phyloP scores from a whole-genome alignment of 495 filamentous ascomycete genomes.

The Aeminium ludgeri region DNA sequence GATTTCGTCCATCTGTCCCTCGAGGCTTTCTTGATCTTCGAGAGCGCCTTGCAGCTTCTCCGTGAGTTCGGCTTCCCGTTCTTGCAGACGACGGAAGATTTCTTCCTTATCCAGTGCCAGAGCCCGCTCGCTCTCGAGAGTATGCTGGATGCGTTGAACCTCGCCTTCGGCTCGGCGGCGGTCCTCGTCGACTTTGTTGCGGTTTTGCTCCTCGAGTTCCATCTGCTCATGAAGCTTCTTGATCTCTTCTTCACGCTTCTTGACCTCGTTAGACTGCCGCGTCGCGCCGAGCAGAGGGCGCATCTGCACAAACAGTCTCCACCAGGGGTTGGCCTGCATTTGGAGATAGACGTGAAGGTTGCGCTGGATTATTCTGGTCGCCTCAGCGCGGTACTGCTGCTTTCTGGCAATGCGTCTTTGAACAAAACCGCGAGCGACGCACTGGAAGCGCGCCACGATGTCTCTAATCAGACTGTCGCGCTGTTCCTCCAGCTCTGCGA shows the following conservation, averaged over 20 bases:
- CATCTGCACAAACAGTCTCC: constrained; percentile 89
- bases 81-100: constrained; percentile 87
- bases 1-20: constrained; percentile 80
- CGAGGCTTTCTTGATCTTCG: constrained; percentile 83
- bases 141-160: constrained; percentile 76
- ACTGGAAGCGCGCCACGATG: constrained; percentile 90
- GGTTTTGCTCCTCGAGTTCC: constrained; percentile 44
- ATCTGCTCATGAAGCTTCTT: constrained; percentile 68
- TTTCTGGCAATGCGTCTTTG: constrained; percentile 81
- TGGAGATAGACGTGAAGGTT: constrained; percentile 83
- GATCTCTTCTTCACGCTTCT: constrained; percentile 86
- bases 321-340: constrained; percentile 87
- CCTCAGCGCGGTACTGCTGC: constrained; percentile 81
- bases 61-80: constrained; percentile 69
- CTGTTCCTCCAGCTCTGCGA: constrained; percentile 92
- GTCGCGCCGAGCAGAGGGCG: constrained; percentile 86
- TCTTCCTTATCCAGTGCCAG: constrained; percentile 95
- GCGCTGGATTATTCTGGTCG: constrained; percentile 81
- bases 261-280: constrained; percentile 75
- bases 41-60: constrained; percentile 89
- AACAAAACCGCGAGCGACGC: constrained; percentile 72
- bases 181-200: constrained; percentile 78
- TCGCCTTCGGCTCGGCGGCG: constrained; percentile 72
- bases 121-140: constrained; percentile 83
- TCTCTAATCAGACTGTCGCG: constrained; percentile 80